A percentile compares a stretch with the other conserved stretches of the same genome.
Conservation (phyloP, 495 filamentous ascomycete genomes). For the Aspergillus taichungensis region DNA sequence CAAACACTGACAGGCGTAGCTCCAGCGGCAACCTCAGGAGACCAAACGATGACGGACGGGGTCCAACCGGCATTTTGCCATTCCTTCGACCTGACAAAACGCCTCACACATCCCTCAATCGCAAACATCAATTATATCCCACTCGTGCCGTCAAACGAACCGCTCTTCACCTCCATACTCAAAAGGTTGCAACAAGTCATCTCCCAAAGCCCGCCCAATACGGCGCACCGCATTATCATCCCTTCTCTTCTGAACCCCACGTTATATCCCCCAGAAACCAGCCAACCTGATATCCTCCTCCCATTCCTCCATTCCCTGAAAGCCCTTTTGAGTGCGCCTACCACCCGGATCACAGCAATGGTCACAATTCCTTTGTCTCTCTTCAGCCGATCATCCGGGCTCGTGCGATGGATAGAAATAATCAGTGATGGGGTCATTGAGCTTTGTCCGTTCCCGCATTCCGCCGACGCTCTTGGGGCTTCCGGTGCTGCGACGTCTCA, state of each 20-base stretch:
- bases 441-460: constrained; percentile 74
- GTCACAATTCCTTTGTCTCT: constrained; percentile 73
- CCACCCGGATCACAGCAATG: constrained; percentile 59
- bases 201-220: constrained; percentile 43
- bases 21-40: constrained; percentile 16
- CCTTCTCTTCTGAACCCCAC: constrained; percentile 78
- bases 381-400: constrained; percentile 65
- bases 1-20: constrained; percentile 16
- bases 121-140: constrained; percentile 51
- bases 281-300: constrained; percentile 61
- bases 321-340: constrained; percentile 59
- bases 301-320: constrained; percentile 78
- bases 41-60: constrained; percentile 14
- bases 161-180: constrained; percentile 59
- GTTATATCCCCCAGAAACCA: constrained; percentile 60
- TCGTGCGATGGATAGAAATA: constrained; percentile 82
- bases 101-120: constrained; percentile 52
- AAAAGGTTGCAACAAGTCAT: constrained; percentile 51
- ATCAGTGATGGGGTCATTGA: constrained; percentile 82
- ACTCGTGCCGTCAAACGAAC: constrained; percentile 39
- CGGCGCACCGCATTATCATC: constrained; percentile 74
- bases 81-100: constrained; percentile 82
- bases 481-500: constrained; percentile 41
- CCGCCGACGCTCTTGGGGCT: constrained; percentile 45
- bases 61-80: constrained; percentile 61